Conservation (phyloP, 2,329 filamentous ascomycete genomes). For the Epichloe amarillans region DNA sequence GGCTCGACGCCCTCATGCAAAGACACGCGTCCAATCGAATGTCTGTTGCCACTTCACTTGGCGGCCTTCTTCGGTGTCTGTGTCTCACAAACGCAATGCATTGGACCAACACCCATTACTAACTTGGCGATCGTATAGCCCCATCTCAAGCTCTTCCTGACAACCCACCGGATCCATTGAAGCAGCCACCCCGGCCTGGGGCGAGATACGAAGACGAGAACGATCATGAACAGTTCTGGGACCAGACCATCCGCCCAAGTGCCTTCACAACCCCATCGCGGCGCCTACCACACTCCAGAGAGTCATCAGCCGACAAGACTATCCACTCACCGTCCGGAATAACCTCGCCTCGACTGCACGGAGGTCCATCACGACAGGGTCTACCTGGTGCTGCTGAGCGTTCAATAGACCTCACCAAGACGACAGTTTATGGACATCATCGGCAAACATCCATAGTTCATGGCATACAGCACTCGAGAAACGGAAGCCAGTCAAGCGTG, state of each 20-base stretch:
- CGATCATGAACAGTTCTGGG: slow-evolving; percentile 36
- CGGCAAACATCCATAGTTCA: slow-evolving; percentile 95
- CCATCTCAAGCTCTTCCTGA: slow-evolving; percentile 47
- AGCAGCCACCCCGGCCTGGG: slow-evolving; percentile 36
- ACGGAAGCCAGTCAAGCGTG: slow-evolving; percentile 72
- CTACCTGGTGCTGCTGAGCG: slow-evolving; percentile 32
- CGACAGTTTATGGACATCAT: slow-evolving; percentile 64
- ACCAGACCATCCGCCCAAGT: slow-evolving; percentile 36
- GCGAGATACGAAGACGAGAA: slow-evolving; percentile 40
- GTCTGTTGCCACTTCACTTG: neutral
- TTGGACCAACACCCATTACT: slow-evolving; percentile 2
- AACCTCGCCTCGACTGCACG: slow-evolving; percentile 15
- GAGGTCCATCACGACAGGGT: slow-evolving; percentile 26
- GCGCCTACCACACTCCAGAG: slow-evolving; percentile 38
- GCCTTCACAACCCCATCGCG: slow-evolving; percentile 24
- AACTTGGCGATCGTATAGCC: slow-evolving; percentile 23
- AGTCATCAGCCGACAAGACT: slow-evolving; percentile 44
- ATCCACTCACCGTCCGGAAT: slow-evolving; percentile 15
- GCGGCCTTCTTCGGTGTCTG: slow-evolving; percentile 1
- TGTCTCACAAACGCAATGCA: slow-evolving; percentile 1
- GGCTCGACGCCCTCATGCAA: neutral
- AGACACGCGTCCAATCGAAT: neutral
- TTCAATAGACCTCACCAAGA: slow-evolving; percentile 42
- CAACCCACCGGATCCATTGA: slow-evolving; percentile 36
- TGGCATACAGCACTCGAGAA: slow-evolving; percentile 84